Evolutionary conservation across 108 stramenopile species (phyloP).

Genomic region (Bacterosira constricta): DNA sequence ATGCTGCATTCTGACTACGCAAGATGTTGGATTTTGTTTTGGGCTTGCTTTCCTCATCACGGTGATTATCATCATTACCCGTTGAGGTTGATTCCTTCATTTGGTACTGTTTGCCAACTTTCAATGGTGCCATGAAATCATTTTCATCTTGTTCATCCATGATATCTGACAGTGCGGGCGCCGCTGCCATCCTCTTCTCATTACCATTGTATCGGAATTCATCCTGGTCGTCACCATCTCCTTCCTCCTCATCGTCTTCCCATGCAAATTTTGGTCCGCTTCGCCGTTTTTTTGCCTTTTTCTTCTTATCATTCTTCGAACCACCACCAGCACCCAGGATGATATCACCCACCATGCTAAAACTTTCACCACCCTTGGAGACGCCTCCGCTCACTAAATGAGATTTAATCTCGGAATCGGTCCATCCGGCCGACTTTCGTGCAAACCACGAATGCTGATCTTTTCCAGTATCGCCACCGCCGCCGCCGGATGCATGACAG

Average conservation of each 20-base stretch:
- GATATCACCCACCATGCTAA: slow-evolving; percentile 34
- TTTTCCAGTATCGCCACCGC: slow-evolving; percentile 1
- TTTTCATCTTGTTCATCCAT: slow-evolving; percentile 48
- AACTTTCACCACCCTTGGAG: background rate
- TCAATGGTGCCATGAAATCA: slow-evolving; percentile 24
- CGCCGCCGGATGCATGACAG: slow-evolving; percentile 13
- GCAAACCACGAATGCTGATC: slow-evolving; percentile 36
- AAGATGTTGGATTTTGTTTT: too few species aligned
- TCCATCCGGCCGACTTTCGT: slow-evolving; percentile 35
- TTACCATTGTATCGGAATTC: background rate
- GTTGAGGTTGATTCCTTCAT: background rate
- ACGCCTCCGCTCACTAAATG: slow-evolving; percentile 33
- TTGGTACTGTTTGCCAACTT: slow-evolving; percentile 10
- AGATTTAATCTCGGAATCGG: slow-evolving; percentile 30
- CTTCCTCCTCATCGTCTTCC: slow-evolving; percentile 37
- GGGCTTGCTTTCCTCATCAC: too few species aligned
- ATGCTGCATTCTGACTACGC: slow-evolving; percentile 30
- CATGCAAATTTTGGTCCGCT: slow-evolving; percentile 27
- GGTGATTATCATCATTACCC: too few species aligned
- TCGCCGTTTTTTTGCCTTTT: slow-evolving; percentile 8
- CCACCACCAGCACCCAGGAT: slow-evolving; percentile 13
- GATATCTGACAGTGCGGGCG: slow-evolving; percentile 36
- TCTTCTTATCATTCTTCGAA: slow-evolving; percentile 1
- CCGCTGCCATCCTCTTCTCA: slow-evolving; percentile 2
- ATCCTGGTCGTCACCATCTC: background rate